Percentiles rank a stretch among this genome's conserved stretches.
Conservation (phyloP, 192 early-diverging fungal genomes). For the Powellomyces hirtus region DNA sequence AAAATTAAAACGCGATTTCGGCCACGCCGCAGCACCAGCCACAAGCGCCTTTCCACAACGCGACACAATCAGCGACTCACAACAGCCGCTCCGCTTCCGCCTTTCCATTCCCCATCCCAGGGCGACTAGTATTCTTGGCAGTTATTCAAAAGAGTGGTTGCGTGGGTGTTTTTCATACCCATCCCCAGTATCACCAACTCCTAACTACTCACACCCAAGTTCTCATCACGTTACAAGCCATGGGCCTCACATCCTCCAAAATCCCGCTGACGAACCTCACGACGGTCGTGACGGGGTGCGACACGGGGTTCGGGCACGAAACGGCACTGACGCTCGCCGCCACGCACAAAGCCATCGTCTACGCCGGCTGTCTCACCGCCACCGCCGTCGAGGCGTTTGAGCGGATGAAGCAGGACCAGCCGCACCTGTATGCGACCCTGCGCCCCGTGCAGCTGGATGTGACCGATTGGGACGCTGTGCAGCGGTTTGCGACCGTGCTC, state of each 20-base stretch:
- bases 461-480: slow-evolving; percentile 31
- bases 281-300: slow-evolving; percentile 39
- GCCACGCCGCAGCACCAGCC: too few species aligned
- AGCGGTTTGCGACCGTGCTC: not conserved
- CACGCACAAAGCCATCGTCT: slow-evolving; percentile 9
- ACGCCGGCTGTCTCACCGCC: slow-evolving; percentile 32
- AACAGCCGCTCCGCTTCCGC: too few species aligned
- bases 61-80: too few species aligned
- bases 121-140: too few species aligned
- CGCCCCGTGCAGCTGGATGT: slow-evolving; percentile 30
- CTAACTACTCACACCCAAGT: too few species aligned
- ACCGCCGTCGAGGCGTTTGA: slow-evolving; percentile 15
- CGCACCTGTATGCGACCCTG: slow-evolving; percentile 3
- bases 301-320: slow-evolving; percentile 37
- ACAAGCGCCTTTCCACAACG: too few species aligned
- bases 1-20: too few species aligned
- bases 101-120: too few species aligned
- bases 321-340: slow-evolving; percentile 17
- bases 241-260: slow-evolving; percentile 3
- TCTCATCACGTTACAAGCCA: not conserved
- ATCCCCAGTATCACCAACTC: too few species aligned
- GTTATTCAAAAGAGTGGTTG: too few species aligned
- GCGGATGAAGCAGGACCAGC: not conserved
- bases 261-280: slow-evolving; percentile 6
- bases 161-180: too few species aligned